Evolutionary conservation across 2,329 filamentous ascomycete genomes (phyloP).

Genomic region (Tolypocladium guangdongense): DNA sequence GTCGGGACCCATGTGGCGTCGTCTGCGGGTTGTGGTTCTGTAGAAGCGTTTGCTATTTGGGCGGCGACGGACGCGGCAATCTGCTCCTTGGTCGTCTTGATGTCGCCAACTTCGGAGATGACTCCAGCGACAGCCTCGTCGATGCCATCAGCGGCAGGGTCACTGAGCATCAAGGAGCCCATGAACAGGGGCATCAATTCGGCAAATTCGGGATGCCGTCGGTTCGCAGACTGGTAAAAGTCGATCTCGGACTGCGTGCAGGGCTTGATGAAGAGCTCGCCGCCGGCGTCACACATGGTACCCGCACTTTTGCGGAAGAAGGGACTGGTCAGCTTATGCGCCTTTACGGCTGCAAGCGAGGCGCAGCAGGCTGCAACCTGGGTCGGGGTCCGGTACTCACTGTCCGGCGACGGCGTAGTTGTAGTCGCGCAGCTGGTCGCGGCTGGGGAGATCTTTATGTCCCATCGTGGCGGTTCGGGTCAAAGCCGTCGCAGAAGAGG

Average conservation of each 20-base stretch:
- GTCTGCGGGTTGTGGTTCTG: slow-evolving; percentile 4
- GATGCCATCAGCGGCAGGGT: slow-evolving; percentile 36
- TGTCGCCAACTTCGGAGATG: slow-evolving; percentile 25
- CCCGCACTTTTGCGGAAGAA: slow-evolving; percentile 56
- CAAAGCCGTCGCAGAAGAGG: neutral
- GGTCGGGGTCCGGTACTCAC: slow-evolving; percentile 39
- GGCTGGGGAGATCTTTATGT: slow-evolving; percentile 37
- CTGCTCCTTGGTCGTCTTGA: slow-evolving; percentile 21
- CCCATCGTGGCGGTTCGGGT: slow-evolving; percentile 10
- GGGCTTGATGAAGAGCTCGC: slow-evolving; percentile 86
- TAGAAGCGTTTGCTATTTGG: slow-evolving; percentile 15
- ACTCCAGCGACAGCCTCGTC: slow-evolving; percentile 35
- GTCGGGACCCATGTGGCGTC: slow-evolving; percentile 34
- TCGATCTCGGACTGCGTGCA: slow-evolving; percentile 76
- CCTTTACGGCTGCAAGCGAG: neutral
- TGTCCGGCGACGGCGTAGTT: slow-evolving; percentile 74
- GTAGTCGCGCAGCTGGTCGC: slow-evolving; percentile 55
- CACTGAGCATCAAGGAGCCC: slow-evolving; percentile 63
- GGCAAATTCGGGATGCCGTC: slow-evolving; percentile 60
- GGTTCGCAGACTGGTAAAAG: slow-evolving; percentile 70
- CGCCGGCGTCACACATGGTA: slow-evolving; percentile 73
- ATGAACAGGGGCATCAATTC: slow-evolving; percentile 77
- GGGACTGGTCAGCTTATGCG: neutral
- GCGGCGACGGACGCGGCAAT: slow-evolving; percentile 21
- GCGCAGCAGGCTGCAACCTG: neutral